Base-by-base conservation (phyloP, 2,329 filamentous ascomycete species). In the Periglandula ipomoeae region DNA sequence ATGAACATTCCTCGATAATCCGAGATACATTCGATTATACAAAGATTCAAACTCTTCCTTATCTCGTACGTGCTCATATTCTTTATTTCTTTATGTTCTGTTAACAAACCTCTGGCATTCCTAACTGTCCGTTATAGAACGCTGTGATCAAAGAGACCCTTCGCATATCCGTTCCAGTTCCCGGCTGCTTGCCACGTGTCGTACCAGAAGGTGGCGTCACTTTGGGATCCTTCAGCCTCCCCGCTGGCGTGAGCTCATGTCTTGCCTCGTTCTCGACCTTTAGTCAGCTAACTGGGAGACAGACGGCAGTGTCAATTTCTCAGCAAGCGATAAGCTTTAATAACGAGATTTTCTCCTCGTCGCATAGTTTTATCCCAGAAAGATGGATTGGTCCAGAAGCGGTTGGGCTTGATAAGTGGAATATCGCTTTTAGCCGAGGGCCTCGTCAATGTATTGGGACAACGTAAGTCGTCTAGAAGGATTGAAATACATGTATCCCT, bases 101-200 rank as follows among this genome's bases (percentile, higher is more conserved):
- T 30, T 30, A 30, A 6, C 11, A 7, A 30, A 7, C 11, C 6
- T 30, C 26, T 30, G 11, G 26, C 26, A 30, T 6, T 30, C 26
- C 26, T 30, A 30, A 30, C 26, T 11, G 11, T 30, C 6, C 26
- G 11, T 30, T 11, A 9, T n/a, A 44, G 42, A 44, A 44, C 27
- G 42, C 42, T 27, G 42, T 44, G 10, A 34, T 44, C 19, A 44
- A 44, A 26, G 42, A 44, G 30, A 44, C 42, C 9, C 42, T 44
- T 2, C 42, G 42, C 11, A 44, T 44, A 11, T 34, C 42, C 9
- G 26, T 34, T 23, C 42, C 42, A 9, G 17, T 44, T 34, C 42
- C 42, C 6, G 42, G 42, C 10, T 23, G 26, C 19, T 4, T 44
- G 19, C 42, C 42, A 13, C 42, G 42, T 11, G 30, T 44, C 20